Base-by-base conservation (phyloP, 1,284 basidiomycete genomes). In the Cryptococcus wingfieldii region DNA sequence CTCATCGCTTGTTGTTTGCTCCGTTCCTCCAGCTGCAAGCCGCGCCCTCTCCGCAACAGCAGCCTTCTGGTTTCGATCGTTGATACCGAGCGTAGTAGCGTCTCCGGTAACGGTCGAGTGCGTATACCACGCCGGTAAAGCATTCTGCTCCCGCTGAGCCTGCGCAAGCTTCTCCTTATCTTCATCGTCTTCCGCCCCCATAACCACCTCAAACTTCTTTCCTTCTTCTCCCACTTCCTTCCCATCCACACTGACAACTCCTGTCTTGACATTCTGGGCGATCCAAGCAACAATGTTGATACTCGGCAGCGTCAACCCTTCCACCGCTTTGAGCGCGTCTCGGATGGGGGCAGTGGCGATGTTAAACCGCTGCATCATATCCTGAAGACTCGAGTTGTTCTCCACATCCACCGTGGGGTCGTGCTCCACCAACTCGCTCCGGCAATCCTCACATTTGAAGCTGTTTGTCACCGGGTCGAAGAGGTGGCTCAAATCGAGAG, bases 361-460 rank as follows among this genome's bases (percentile, higher is more conserved):
- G 76, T 97, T 97, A 77, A 98, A 94, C 57, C 91, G 81, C 76
- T 92, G 89, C 89, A 98, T 95, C 54, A 90, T 83, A 75, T 98
- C 95, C 75, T 94, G 88, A 10, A 88, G 87, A 57, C 81, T 80
- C 14, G 90, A 86, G 60, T 85, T 88, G 74, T 90, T 89, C 9
- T 87, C 86, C 66, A 91, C 86, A 18, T 66, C 61, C 12, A 59
- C 43, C 5, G 57, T 52, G 2, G 72, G 68, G 75, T 97, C 94
- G 68, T 97, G 94, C 76, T 98, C 90, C 44, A 90, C 80, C 23
- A 98, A 82, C 72, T 95, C 92, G 46, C 82, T 83, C 37, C 80
- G 80, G 64, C 88, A 90, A 63, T 87, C 83, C 68, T 68, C 74
- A 56, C 74, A 76, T 48, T 60, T 47, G 57, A 74, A 70, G 10